Base-by-base conservation (phyloP, 1,284 basidiomycete genomes). In the Fomes fomentarius region DNA sequence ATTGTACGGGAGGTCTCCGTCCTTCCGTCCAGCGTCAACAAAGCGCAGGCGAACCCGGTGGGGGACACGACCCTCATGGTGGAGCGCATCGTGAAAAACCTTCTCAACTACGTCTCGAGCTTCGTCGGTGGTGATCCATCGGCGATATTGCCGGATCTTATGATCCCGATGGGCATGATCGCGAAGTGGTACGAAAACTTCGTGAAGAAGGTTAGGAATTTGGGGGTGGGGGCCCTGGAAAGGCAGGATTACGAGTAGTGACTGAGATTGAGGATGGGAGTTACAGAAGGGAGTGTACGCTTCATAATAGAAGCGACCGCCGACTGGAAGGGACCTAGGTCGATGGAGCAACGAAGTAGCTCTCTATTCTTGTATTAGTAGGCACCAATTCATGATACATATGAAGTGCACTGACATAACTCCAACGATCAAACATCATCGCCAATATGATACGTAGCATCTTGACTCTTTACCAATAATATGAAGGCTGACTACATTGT, bases 101-200 rank as follows among this genome's bases (percentile, higher is more conserved):
- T 96, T 41, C 85, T 94, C 76, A 93, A 94, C 67, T 95, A 92
- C 67, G 67, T 95, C 4, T 85, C 89, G 35, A 85, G 91, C 1
- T 96, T 95, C 66, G 80, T 77, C 7, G 74, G 81, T 3, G 80
- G 76, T 8, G 67, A 75, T 34, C 80, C 75, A 24, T 71, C 71
- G 0, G 63, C 66, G 15, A 55, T 85, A 34, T 77, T 80, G 3
- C 82, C 84, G 0, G 85, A 92, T 42, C 82, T 82, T 30, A 73
- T 82, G 58, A 79, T 95, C 4, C 91, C 91, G n/a, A 82, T 95
- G 75, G 79, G 77, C 25, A 66, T 91, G 42, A 82, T 96, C 52
- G 82, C 82, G 57, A 84, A 78, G 64, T 96, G 93, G 93, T 94
- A 94, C 67, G 90, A 94, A 49, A 83, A 65, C 56, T 91, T 95